These are phyloP conservation scores for Penicillium palitans DNA, from an alignment of 2,329 filamentous ascomycete species.

Conservation along the genomic window DNA sequence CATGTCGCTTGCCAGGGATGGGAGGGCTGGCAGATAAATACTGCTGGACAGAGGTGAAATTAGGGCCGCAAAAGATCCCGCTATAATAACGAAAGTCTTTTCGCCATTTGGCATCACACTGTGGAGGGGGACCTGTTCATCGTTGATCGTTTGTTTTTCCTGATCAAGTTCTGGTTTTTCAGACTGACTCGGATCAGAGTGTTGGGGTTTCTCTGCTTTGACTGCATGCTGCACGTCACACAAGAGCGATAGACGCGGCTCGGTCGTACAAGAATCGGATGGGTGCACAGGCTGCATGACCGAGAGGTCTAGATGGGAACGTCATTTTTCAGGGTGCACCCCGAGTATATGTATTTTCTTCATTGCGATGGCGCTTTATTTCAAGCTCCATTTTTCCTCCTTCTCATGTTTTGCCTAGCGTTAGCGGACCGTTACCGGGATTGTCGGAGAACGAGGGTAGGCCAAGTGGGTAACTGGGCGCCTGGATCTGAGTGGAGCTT, in stretches of 20 bases:
- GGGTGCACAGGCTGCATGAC: not conserved
- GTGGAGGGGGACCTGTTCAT: not conserved
- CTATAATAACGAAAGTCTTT: conserved; percentile 15
- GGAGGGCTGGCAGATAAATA: conserved; percentile 43
- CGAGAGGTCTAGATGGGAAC: not conserved
- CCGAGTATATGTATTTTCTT: not conserved
- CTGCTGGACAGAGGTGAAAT: conserved; percentile 22
- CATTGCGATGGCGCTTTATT: not conserved
- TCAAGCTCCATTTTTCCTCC: not conserved
- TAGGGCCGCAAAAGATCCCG: conserved; percentile 16
- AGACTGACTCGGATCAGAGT: not conserved
- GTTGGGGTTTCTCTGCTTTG: not conserved
- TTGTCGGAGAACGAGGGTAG: not conserved
- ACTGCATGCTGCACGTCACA: not conserved
- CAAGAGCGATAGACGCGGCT: not conserved
- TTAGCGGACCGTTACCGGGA: not conserved
- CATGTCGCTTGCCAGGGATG: conserved; percentile 34
- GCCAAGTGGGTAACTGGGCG: not conserved
- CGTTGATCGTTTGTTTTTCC: not conserved
- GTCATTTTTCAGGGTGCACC: not conserved
- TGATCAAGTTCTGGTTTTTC: not conserved
- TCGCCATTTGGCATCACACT: conserved; percentile 7
- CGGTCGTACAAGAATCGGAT: not conserved
- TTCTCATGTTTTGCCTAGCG: not conserved
- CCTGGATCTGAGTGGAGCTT: not conserved